Evolutionary conservation across 176 grass and related monocot species (phyloP), one percentile per base, ranked within the genome.

Genomic region (Alopecurus myosuroides): DNA sequence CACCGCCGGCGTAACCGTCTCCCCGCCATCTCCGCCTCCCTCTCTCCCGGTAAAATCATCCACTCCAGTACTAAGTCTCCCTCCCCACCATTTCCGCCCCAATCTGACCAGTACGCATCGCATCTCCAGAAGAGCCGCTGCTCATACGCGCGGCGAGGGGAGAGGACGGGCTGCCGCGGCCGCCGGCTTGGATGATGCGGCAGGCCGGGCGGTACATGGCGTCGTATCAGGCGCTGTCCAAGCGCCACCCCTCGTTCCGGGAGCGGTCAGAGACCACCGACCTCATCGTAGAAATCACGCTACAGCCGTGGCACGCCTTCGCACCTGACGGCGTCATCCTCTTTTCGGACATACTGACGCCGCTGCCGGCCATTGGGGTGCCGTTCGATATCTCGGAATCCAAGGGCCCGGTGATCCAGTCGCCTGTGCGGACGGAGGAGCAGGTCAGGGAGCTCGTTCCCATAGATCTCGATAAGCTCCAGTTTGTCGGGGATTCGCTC

Each of bases 151-250:
- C 93, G 25, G 93, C 97, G 52, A 92, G 78, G 91, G 96, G 93
- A 11, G 87, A 94, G 83, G 40, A 85, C 7, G 82, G 85, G 12
- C 89, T 94, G 34, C 77, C 72, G 55, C 83, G 97, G 35, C 93
- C 97, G 18, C 97, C 97, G 37, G 91, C 97, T 41, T 98, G 97
- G 97, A 98, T 98, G 97, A 95, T 98, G 97, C 88, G 97, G 82
- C 97, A 98, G 91, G 97, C 97, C 26, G 91, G 97, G 49, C 92
- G 97, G 60, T 98, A 98, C 88, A 98, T 98, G 97, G 77, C 88
- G 83, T 88, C 76, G 74, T 98, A 98, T 88, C 88, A 91, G 89
- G 90, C 94, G 37, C 89, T 98, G 58, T 94, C 97, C 57, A 85
- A 89, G 86, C 94, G 91, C 68, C 88, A 98, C 77, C 93, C 97